Percentiles rank a stretch among this genome's conserved stretches.
Evolutionary conservation across 208 protist genomes (phyloP).

Genomic region (Crithidia brevicula): DNA sequence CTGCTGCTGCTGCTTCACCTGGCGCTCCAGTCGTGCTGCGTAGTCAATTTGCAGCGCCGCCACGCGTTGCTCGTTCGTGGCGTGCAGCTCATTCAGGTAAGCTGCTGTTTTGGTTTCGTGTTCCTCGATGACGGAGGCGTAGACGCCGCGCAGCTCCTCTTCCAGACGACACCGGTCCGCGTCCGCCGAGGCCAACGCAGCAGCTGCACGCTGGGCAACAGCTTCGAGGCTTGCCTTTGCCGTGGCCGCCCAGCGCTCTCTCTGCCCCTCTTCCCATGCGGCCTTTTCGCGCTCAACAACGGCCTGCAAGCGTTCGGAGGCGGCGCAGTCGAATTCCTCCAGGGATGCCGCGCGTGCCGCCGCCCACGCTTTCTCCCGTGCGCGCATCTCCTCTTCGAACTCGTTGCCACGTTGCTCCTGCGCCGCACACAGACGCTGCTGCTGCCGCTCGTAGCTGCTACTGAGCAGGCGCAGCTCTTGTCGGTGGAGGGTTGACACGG

Average conservation of each 20-base stretch:
- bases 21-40: background rate
- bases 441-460: slow-evolving; percentile 11
- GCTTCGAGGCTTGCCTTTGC: slow-evolving; percentile 5
- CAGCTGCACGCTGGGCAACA: background rate
- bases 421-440: background rate
- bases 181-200: slow-evolving; percentile 2
- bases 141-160: slow-evolving; percentile 11
- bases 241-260: background rate
- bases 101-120: slow-evolving; percentile 12
- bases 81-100: slow-evolving; percentile 19
- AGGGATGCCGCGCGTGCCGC: slow-evolving; percentile 20
- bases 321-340: slow-evolving; percentile 13
- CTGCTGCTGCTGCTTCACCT: background rate
- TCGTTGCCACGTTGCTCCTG: slow-evolving; percentile 7
- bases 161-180: slow-evolving; percentile 11
- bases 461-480: slow-evolving; percentile 18
- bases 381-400: slow-evolving; percentile 11
- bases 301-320: too few relatives aligned
- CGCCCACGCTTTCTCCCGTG: slow-evolving; percentile 22
- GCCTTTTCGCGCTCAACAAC: slow-evolving; percentile 10
- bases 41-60: slow-evolving; percentile 1
- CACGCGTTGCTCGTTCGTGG: slow-evolving; percentile 9
- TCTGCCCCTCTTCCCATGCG: background rate
- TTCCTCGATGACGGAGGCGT: slow-evolving; percentile 15
- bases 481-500: slow-evolving; percentile 5